Evolutionary conservation across 2,329 filamentous ascomycete species (phyloP).

Genomic region (Fusarium acutatum): DNA sequence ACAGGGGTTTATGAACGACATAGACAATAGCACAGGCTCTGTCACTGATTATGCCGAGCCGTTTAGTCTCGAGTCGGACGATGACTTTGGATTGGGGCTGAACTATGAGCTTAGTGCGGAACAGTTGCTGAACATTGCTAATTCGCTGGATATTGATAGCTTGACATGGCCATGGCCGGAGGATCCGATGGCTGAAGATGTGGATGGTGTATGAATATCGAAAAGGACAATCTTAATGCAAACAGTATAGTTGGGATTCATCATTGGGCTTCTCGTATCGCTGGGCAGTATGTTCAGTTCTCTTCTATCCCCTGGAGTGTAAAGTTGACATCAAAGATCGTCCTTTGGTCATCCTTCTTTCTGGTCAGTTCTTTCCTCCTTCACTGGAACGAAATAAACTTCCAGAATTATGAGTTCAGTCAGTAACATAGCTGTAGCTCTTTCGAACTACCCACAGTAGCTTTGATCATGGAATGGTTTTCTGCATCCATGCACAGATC

Average conservation of each 20-base stretch:
- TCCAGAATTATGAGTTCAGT: neutral
- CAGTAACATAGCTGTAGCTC: neutral
- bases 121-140: constrained; percentile 30
- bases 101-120: constrained; percentile 34
- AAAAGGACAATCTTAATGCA: neutral
- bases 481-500: neutral
- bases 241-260: too few relatives aligned
- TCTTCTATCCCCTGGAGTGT: too few relatives aligned
- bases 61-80: neutral
- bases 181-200: neutral
- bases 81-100: constrained; percentile 14
- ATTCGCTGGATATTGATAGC: constrained; percentile 33
- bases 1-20: neutral
- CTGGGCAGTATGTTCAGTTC: neutral
- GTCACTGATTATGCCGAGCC: neutral
- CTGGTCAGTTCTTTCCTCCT: neutral
- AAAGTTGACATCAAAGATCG: too few relatives aligned
- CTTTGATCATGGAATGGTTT: neutral
- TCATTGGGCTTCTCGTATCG: too few relatives aligned
- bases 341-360: neutral
- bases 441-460: neutral
- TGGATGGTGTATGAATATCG: neutral
- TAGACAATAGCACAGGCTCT: neutral
- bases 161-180: constrained; percentile 32
- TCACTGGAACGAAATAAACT: neutral